phyloP scores from a whole-genome alignment of 148 eudicot species.

The Drosera capensis region DNA sequence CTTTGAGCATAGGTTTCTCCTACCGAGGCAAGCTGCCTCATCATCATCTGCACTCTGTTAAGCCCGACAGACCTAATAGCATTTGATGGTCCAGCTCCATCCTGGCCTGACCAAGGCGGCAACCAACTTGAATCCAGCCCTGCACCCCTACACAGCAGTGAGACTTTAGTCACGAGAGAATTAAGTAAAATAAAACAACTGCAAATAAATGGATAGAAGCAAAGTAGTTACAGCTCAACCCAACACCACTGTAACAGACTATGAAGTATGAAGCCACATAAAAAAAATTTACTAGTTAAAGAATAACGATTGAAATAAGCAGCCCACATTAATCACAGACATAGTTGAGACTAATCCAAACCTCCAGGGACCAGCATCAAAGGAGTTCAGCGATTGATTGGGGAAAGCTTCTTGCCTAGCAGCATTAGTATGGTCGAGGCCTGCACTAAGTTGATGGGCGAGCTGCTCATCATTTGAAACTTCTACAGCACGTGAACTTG shows the following conservation, averaged over 20 bases:
- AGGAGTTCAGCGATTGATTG: slow-evolving; percentile 37
- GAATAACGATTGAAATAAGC: background rate
- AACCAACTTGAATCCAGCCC: slow-evolving; percentile 66
- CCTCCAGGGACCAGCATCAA: slow-evolving; percentile 71
- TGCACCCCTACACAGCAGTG: slow-evolving; percentile 29
- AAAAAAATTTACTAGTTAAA: background rate
- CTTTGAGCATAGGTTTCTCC: slow-evolving; percentile 90
- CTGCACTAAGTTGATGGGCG: slow-evolving; percentile 69
- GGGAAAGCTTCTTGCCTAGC: slow-evolving; percentile 42
- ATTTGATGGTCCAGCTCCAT: slow-evolving; percentile 84
- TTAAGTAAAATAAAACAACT: background rate
- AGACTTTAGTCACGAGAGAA: background rate
- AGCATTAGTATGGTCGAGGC: slow-evolving; percentile 39
- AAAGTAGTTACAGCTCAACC: background rate
- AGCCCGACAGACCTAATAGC: slow-evolving; percentile 48
- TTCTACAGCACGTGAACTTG: slow-evolving; percentile 23
- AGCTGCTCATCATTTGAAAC: slow-evolving; percentile 74
- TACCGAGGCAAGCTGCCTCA: slow-evolving; percentile 94
- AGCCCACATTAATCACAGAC: background rate
- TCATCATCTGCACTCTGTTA: slow-evolving; percentile 85
- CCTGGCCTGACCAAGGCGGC: slow-evolving; percentile 47
- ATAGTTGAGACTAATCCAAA: slow-evolving; percentile 6
- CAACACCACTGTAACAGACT: background rate
- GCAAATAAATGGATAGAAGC: background rate
- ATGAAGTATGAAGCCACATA: no score